A percentile compares a stretch with the other conserved stretches of the same genome.
These are phyloP conservation scores for Diphasiastrum complanatum DNA, from an alignment of 83 land plant genomes.

Conservation along the genomic window DNA sequence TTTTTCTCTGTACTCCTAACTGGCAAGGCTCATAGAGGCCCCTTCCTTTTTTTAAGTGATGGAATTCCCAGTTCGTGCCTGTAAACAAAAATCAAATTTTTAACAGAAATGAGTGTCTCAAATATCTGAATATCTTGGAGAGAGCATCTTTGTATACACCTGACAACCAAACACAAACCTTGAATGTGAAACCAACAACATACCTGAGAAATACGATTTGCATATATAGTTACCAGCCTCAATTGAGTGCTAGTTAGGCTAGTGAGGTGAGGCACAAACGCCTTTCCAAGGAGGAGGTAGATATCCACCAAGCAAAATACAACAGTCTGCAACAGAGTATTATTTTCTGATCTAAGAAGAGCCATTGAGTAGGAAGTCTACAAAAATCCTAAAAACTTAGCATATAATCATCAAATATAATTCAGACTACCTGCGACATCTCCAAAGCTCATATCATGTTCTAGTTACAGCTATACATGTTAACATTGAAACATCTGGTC, in stretches of 20 bases:
- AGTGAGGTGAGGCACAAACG: slow-evolving; percentile 86
- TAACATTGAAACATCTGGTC: not conserved
- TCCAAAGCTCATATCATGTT: too few species aligned
- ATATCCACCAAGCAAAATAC: slow-evolving; percentile 96
- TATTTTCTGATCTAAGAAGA: not conserved
- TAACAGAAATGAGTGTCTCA: too few species aligned
- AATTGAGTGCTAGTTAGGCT: slow-evolving; percentile 86
- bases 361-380: not conserved
- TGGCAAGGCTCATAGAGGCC: too few species aligned
- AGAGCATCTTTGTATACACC: too few species aligned
- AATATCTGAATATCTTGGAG: too few species aligned
- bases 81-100: too few species aligned
- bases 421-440: too few species aligned
- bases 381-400: not conserved
- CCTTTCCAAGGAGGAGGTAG: slow-evolving; percentile 87
- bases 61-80: too few species aligned
- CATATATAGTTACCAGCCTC: slow-evolving; percentile 89
- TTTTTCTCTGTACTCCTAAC: too few species aligned
- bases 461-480: not conserved
- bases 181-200: not conserved
- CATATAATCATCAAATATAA: slow-evolving; percentile 4
- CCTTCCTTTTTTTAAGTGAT: too few species aligned
- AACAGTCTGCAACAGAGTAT: slow-evolving; percentile 62
- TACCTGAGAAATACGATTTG: slow-evolving; percentile 85
- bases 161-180: too few species aligned